A percentile compares a stretch with the other conserved stretches of the same genome.
Evolutionary conservation across 768 basidiomycete genomes (phyloP).

Genomic region (Tephrocybe sp.): DNA sequence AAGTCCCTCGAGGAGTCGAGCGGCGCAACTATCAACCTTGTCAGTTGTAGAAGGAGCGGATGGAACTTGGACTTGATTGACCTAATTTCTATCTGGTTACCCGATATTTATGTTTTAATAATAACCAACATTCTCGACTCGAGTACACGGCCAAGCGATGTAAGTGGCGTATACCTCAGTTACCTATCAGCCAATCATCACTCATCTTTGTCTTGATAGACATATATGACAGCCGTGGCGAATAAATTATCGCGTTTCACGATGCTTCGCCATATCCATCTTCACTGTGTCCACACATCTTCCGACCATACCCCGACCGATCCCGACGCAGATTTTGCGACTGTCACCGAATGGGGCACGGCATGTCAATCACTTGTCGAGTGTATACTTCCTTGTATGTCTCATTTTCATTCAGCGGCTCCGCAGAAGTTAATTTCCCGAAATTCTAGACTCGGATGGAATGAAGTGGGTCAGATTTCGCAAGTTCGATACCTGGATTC

Average conservation of each 20-base stretch:
- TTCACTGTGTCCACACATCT: constrained; percentile 31
- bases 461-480: constrained; percentile 15
- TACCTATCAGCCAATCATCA: neutral
- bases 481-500: constrained; percentile 20
- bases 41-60: constrained; percentile 34
- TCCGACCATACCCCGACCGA: constrained; percentile 24
- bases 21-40: constrained; percentile 29
- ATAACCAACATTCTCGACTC: constrained; percentile 36
- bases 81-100: constrained; percentile 29
- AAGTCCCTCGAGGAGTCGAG: constrained; percentile 30
- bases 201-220: constrained; percentile 4
- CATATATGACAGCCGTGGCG: constrained; percentile 27
- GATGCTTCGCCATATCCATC: constrained; percentile 27
- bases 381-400: constrained; percentile 33
- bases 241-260: constrained; percentile 28
- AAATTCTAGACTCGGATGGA: constrained; percentile 16
- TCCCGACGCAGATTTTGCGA: constrained; percentile 33
- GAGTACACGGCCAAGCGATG: constrained; percentile 28
- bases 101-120: constrained; percentile 31
- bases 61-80: constrained; percentile 40
- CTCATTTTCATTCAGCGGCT: no score
- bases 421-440: no score
- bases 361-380: constrained; percentile 33
- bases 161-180: no score
- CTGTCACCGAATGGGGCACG: constrained; percentile 35